These are phyloP conservation scores for Globomyces pollinis-pini DNA, from an alignment of 192 early-diverging fungal species.

Conservation along the genomic window DNA sequence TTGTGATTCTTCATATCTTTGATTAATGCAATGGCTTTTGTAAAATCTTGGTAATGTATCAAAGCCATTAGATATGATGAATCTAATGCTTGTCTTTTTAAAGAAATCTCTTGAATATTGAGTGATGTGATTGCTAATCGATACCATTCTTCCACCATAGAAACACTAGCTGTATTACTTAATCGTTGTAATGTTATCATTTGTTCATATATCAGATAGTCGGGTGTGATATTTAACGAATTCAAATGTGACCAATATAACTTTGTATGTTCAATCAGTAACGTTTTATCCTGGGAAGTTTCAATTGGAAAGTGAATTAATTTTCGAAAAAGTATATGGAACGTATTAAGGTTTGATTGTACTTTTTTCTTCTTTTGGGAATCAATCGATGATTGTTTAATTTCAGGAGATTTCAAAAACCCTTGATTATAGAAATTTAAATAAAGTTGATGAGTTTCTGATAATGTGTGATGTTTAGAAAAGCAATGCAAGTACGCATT, in stretches of 20 bases:
- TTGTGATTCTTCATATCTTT: too few species aligned
- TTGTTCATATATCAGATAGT: neutral
- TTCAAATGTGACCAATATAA: neutral
- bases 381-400: too few species aligned
- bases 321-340: neutral
- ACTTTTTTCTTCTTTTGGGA: too few species aligned
- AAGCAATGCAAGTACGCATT: neutral
- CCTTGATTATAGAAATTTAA: too few species aligned
- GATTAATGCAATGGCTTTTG: too few species aligned
- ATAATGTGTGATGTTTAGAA: too few species aligned
- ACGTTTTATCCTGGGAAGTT: neutral
- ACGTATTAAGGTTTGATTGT: neutral
- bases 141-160: constrained; percentile 5
- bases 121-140: neutral
- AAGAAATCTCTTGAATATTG: neutral
- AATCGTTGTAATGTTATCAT: neutral
- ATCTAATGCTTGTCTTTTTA: neutral
- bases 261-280: neutral
- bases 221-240: neutral
- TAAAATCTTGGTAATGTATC: too few species aligned
- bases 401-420: too few species aligned
- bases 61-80: too few species aligned
- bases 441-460: neutral
- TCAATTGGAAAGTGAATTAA: neutral
- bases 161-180: neutral